These are phyloP conservation scores for Acacia pycnantha DNA, from an alignment of 331 rosid species.

Conservation along the genomic window DNA sequence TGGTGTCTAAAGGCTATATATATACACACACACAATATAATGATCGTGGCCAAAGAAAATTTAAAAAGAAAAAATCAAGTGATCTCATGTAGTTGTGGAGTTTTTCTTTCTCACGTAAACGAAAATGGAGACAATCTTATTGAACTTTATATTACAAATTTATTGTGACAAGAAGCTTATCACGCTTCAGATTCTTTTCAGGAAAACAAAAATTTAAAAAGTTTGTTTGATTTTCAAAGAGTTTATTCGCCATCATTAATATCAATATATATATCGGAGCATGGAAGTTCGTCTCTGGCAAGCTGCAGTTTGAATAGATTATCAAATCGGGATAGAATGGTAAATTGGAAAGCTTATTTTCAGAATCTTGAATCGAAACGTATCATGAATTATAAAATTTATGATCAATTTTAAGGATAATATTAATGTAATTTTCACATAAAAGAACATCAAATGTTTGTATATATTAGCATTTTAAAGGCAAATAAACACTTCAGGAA, in stretches of 20 bases:
- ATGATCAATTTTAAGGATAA: too few species aligned
- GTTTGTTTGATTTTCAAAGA: not conserved
- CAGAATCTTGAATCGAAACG: rapidly evolving
- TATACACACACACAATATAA: not conserved
- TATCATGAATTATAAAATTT: too few species aligned
- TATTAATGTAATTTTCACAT: too few species aligned
- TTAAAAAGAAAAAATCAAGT: not conserved
- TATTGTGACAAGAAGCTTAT: not conserved
- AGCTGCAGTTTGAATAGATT: not conserved
- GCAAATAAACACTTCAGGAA: too few species aligned
- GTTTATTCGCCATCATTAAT: not conserved
- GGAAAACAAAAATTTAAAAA: not conserved
- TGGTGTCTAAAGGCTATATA: not conserved
- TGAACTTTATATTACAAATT: not conserved
- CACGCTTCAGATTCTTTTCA: not conserved
- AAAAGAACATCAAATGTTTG: too few species aligned
- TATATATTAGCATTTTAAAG: too few species aligned
- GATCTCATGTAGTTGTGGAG: not conserved
- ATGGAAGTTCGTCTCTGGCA: not conserved
- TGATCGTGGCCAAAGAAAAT: not conserved
- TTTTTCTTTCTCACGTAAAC: not conserved
- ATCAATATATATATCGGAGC: not conserved
- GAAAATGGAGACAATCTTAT: not conserved
- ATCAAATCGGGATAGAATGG: too few species aligned
- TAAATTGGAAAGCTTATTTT: too few species aligned